Base-by-base conservation (phyloP, 116 monocot genomes). In the Dioscorea cayenensis region DNA sequence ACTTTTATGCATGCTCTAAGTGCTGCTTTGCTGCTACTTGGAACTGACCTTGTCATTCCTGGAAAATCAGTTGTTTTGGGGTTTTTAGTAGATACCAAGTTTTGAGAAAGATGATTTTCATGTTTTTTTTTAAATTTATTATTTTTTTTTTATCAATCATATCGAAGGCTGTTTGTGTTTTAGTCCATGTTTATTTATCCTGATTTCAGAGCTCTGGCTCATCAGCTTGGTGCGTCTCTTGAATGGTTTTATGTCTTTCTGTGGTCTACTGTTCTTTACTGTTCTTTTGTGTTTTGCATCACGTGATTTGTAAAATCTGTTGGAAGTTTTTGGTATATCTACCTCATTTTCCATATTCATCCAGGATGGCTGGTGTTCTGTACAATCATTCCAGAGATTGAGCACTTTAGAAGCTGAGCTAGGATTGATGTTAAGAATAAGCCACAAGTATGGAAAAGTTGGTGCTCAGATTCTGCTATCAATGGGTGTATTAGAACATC, bases 391-490 rank as follows among this genome's bases (percentile, higher is more conserved):
- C 70, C 95, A 92, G 64, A 60, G 81, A 35, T 73, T 92, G 28
- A 87, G 77, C 70, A 95, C 89, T 12, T 75, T 95, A 51, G 92
- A 92, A 63, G 90, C 92, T 63, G 81, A 92, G 80, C 67, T 95
- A 60, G 77, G 84, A 71, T 75, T 95, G 63, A 72, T 95, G 61
- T 76, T 95, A 66, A 92, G 92, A 80, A 81, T 92, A 32, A 87
- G 87, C 69, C 81, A 95, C 76, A 82, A 75, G 5, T 92, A 90
- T 76, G 73, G 75, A 43, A 95, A 89, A 78, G 78, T 83, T 84
- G 92, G 95, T 67, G 73, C 82, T 76, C 87, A 95, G 73, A 84
- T 95, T 78, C 80, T 95, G 25, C 76, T 89, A 63, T 95, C 95
- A 14, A 89, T 92, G 83, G 83, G 82, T 38, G 80, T 78, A 60